Evolutionary conservation across 768 basidiomycete species (phyloP).

Genomic region (Cyclocybe aegerita): DNA sequence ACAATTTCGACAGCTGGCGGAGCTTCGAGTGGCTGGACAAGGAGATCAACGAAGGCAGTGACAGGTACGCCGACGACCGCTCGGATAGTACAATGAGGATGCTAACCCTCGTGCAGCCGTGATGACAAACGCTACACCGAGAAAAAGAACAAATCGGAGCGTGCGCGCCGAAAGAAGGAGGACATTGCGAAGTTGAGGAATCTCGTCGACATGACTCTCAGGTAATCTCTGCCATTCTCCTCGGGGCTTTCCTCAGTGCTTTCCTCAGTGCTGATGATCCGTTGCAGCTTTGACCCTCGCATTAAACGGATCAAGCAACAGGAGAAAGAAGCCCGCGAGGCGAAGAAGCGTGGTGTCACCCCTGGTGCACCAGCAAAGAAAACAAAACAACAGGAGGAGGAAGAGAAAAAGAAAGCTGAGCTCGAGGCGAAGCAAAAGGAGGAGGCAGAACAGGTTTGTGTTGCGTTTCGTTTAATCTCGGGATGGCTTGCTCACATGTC

Average conservation of each 20-base stretch:
- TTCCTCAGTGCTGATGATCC: background rate
- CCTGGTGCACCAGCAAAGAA: conserved; percentile 60
- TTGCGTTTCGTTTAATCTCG: background rate
- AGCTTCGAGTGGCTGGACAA: conserved; percentile 98
- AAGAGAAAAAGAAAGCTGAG: conserved; percentile 72
- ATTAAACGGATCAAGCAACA: conserved; percentile 97
- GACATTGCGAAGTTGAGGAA: conserved; percentile 87
- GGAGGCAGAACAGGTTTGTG: conserved; percentile 76
- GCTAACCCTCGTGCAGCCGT: conserved; percentile 49
- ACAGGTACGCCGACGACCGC: conserved; percentile 57
- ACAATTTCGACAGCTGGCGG: conserved; percentile 99
- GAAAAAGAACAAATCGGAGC: conserved; percentile 99
- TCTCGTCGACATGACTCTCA: conserved; percentile 83
- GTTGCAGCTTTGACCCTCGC: conserved; percentile 72
- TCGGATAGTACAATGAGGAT: background rate
- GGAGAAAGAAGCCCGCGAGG: conserved; percentile 92
- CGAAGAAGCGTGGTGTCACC: conserved; percentile 67
- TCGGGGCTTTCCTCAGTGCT: background rate
- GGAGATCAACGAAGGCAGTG: conserved; percentile 97
- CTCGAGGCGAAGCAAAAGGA: conserved; percentile 75
- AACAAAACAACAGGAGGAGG: conserved; percentile 71
- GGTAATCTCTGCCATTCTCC: conserved; percentile 23
- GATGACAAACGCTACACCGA: conserved; percentile 99
- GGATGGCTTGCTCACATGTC: conserved; percentile 1
- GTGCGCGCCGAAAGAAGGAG: conserved; percentile 94